Evolutionary conservation across 2,329 filamentous ascomycete genomes (phyloP).

Genomic region (Alternaria sp.): DNA sequence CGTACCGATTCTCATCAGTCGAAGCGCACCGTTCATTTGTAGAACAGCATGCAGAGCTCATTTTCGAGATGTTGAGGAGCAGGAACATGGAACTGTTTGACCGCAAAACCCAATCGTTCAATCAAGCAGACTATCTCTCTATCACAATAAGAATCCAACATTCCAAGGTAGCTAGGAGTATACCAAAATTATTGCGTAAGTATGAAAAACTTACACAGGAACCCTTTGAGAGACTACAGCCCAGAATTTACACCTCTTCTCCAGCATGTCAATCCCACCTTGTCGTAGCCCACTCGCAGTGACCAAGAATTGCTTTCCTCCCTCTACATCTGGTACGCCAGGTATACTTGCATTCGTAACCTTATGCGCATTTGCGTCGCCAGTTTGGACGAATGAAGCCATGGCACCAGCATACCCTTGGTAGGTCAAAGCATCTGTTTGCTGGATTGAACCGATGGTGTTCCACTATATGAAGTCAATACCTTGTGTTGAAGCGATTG

Average conservation of each 20-base stretch:
- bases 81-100: neutral
- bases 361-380: constrained; percentile 66
- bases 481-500: neutral
- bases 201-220: constrained; percentile 50
- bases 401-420: constrained; percentile 66
- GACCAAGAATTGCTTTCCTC: constrained; percentile 62
- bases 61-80: constrained; percentile 2
- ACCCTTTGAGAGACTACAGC: constrained; percentile 56
- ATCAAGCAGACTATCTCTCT: neutral
- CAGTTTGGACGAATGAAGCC: constrained; percentile 67
- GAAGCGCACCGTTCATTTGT: neutral
- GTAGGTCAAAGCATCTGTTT: constrained; percentile 63
- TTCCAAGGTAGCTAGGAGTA: neutral
- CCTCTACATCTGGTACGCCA: constrained; percentile 57
- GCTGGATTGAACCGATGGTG: constrained; percentile 61
- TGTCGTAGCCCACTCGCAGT: constrained; percentile 56
- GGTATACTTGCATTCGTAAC: constrained; percentile 57
- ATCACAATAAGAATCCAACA: neutral
- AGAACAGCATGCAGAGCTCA: neutral
- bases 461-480: constrained; percentile 59
- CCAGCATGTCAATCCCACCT: constrained; percentile 52
- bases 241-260: constrained; percentile 65
- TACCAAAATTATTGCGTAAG: neutral
- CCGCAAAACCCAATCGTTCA: neutral
- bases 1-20: constrained; percentile 2